phyloP scores from a whole-genome alignment of 305 asterid genomes.

The Rubia tinctorum region DNA sequence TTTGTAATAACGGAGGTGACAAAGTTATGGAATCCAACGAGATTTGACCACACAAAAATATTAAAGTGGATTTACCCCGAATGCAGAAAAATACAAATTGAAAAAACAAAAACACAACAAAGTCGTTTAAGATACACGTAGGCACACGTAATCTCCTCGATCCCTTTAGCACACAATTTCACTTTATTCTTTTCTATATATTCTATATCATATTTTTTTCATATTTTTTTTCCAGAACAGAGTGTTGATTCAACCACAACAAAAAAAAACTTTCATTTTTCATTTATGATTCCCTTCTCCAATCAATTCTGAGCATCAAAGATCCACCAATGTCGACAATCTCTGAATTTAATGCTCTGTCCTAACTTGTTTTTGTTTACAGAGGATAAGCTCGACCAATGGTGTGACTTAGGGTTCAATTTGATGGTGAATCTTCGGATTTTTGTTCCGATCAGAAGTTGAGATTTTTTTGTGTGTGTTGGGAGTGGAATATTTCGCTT shows the following conservation, averaged over 20 bases:
- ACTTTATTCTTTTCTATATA: neutral
- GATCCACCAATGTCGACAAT: conserved; percentile 20
- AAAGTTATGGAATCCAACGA: neutral
- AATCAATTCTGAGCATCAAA: conserved; percentile 10
- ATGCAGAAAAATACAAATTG: too few species aligned
- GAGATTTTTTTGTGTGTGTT: conserved; percentile 1
- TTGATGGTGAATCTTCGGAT: conserved; percentile 18
- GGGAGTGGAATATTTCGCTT: conserved; percentile 15
- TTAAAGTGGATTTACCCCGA: too few species aligned
- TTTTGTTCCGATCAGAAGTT: conserved; percentile 25
- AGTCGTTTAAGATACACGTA: conserved; percentile 19
- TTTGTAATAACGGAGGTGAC: too few species aligned
- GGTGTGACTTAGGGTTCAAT: conserved; percentile 23
- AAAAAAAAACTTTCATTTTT: conserved; percentile 12
- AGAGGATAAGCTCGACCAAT: conserved; percentile 10
- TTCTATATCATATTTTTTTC: neutral
- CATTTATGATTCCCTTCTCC: conserved; percentile 18
- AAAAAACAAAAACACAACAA: neutral
- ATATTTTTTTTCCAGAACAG: neutral
- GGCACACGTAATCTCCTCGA: conserved; percentile 20
- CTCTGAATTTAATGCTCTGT: neutral
- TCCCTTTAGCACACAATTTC: conserved; percentile 7
- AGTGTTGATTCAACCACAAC: neutral
- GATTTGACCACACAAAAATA: too few species aligned
- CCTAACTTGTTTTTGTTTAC: neutral